Percentiles rank a stretch among this genome's conserved stretches.
Conservation (phyloP, 2,329 filamentous ascomycete species). For the Fusarium begoniae region DNA sequence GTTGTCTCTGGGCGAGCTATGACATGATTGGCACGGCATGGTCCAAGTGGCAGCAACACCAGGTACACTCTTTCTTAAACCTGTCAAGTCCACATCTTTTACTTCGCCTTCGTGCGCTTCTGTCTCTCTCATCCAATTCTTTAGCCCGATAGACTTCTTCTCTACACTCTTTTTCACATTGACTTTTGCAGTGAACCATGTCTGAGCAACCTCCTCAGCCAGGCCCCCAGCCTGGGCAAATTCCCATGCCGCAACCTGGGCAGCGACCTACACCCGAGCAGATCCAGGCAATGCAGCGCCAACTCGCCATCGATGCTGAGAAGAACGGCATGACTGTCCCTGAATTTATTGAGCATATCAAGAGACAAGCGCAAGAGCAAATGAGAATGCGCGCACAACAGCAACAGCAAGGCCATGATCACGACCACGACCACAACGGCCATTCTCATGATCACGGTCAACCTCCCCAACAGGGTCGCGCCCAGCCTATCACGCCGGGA, state of each 20-base stretch:
- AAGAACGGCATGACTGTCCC: constrained; percentile 86
- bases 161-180: constrained; percentile 22
- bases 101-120: constrained; percentile 23
- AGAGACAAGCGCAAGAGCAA: constrained; percentile 64
- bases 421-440: constrained; percentile 15
- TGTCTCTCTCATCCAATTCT: constrained; percentile 14
- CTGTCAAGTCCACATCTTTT: constrained; percentile 19
- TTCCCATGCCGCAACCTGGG: constrained; percentile 49
- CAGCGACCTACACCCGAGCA: constrained; percentile 81
- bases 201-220: constrained; percentile 43
- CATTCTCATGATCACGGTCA: constrained; percentile 34
- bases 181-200: constrained; percentile 38
- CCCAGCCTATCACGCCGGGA: constrained; percentile 76
- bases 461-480: constrained; percentile 54
- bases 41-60: constrained; percentile 35
- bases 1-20: constrained; percentile 44
- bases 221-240: constrained; percentile 42
- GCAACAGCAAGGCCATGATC: constrained; percentile 51
- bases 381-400: constrained; percentile 55
- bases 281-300: constrained; percentile 83
- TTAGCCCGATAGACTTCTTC: constrained; percentile 13
- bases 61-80: constrained; percentile 31
- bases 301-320: constrained; percentile 83
- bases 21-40: constrained; percentile 40
- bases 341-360: constrained; percentile 79